Conservation (phyloP, 2,329 filamentous ascomycete genomes). For the Tolypocladium tundrense region DNA sequence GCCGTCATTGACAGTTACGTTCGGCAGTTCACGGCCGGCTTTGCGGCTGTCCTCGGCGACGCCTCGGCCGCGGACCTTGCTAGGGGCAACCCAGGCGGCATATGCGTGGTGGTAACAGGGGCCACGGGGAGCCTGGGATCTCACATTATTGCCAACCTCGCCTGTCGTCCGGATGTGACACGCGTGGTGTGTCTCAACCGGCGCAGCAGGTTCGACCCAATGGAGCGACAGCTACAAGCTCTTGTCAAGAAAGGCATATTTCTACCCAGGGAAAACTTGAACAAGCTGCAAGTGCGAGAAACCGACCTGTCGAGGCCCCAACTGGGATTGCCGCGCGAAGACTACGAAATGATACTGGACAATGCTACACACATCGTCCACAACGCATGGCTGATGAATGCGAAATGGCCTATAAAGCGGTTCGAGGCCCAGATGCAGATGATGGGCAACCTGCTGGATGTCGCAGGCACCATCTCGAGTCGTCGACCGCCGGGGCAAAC, state of each 20-base stretch:
- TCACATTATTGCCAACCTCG: conserved; percentile 20
- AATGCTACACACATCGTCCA: conserved; percentile 38
- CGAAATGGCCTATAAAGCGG: conserved; percentile 16
- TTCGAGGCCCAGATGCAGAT: conserved; percentile 33
- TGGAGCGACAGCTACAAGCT: background rate
- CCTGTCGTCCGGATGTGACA: conserved; percentile 13
- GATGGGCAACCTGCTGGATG: conserved; percentile 34
- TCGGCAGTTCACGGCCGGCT: background rate
- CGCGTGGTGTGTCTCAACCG: conserved; percentile 36
- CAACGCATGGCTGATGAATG: conserved; percentile 41
- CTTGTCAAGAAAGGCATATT: background rate
- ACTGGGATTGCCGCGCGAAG: conserved; percentile 27
- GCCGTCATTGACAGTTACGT: background rate
- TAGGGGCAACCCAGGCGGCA: background rate
- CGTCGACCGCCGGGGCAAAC: background rate
- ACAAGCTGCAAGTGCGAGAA: background rate
- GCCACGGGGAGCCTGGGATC: conserved; percentile 26
- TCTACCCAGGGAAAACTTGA: background rate
- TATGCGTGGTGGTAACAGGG: conserved; percentile 24
- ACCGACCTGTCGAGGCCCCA: conserved; percentile 15
- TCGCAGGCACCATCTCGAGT: conserved; percentile 23
- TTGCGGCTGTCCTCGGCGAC: background rate
- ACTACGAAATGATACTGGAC: conserved; percentile 25
- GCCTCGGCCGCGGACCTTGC: background rate
- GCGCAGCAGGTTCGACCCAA: background rate